phyloP scores from a whole-genome alignment of 129 eudicot genomes.

The Deinandra increscens region DNA sequence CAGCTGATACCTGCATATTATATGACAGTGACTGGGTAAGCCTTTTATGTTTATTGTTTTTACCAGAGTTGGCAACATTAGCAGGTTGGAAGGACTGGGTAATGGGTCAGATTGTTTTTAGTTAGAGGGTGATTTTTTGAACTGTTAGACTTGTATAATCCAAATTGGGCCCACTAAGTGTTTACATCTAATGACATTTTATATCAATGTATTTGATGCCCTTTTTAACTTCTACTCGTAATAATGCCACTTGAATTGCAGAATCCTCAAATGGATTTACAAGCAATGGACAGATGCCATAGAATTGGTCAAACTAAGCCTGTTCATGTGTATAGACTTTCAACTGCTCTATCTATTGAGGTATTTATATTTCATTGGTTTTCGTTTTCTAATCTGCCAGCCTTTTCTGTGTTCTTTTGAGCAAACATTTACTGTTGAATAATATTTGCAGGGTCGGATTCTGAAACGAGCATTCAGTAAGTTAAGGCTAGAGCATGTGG shows the following conservation, averaged over 20 bases:
- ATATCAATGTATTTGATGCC: background rate
- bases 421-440: constrained; percentile 3
- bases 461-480: constrained; percentile 97
- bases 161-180: background rate
- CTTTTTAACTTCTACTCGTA: constrained; percentile 1
- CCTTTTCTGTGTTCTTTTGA: background rate
- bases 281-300: constrained; percentile 99
- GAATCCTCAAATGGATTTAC: constrained; percentile 99
- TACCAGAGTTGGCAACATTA: background rate
- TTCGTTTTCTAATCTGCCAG: background rate
- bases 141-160: background rate
- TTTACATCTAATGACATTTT: background rate
- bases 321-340: constrained; percentile 94
- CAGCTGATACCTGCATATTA: constrained; percentile 94
- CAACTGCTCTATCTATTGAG: constrained; percentile 97
- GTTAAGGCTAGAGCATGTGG: constrained; percentile 96
- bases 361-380: constrained; percentile 19
- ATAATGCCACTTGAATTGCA: constrained; percentile 35
- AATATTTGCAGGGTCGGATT: constrained; percentile 64
- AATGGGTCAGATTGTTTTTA: background rate
- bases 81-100: too few relatives aligned
- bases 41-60: background rate
- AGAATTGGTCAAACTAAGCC: constrained; percentile 99
- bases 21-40: constrained; percentile 97
- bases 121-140: background rate